Percentiles rank a stretch among this genome's conserved stretches.
phyloP scores from a whole-genome alignment of 768 basidiomycete genomes.

The Leccinum aurantiacum region DNA sequence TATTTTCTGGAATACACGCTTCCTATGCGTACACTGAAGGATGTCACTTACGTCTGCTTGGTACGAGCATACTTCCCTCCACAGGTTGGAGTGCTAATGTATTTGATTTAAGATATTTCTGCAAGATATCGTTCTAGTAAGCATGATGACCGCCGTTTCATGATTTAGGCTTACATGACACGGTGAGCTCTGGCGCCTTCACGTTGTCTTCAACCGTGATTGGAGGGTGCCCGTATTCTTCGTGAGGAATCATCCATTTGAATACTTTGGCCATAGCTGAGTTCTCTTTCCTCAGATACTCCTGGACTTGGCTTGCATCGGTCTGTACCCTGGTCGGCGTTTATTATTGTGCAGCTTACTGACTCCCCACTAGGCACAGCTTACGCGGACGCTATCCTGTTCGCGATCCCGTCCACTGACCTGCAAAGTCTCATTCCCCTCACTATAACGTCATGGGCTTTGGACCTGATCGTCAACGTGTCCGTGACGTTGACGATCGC shows the following conservation, averaged over 20 bases:
- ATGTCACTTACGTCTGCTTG: slow-evolving; percentile 16
- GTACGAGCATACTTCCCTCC: neutral
- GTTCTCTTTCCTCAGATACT: slow-evolving; percentile 14
- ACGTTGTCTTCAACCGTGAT: slow-evolving; percentile 21
- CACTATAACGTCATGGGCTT: slow-evolving; percentile 16
- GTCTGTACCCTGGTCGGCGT: slow-evolving; percentile 7
- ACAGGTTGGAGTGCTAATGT: neutral
- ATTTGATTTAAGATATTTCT: slow-evolving; percentile 10
- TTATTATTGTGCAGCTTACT: neutral
- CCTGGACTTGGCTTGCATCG: slow-evolving; percentile 19
- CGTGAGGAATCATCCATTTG: slow-evolving; percentile 6
- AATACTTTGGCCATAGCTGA: neutral
- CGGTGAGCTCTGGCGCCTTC: slow-evolving; percentile 24
- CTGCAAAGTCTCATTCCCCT: slow-evolving; percentile 8
- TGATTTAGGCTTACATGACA: neutral
- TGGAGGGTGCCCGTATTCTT: slow-evolving; percentile 22
- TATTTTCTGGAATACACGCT: slow-evolving; percentile 13
- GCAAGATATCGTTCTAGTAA: slow-evolving; percentile 19
- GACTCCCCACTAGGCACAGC: slow-evolving; percentile 6
- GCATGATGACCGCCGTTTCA: neutral
- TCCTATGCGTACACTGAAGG: slow-evolving; percentile 16
- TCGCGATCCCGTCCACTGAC: slow-evolving; percentile 12
- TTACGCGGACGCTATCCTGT: slow-evolving; percentile 11
- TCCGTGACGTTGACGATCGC: slow-evolving; percentile 25
- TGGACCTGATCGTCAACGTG: slow-evolving; percentile 24